phyloP scores from a whole-genome alignment of 2,329 filamentous ascomycete species.

The Pseudocercospora fijiensis region DNA sequence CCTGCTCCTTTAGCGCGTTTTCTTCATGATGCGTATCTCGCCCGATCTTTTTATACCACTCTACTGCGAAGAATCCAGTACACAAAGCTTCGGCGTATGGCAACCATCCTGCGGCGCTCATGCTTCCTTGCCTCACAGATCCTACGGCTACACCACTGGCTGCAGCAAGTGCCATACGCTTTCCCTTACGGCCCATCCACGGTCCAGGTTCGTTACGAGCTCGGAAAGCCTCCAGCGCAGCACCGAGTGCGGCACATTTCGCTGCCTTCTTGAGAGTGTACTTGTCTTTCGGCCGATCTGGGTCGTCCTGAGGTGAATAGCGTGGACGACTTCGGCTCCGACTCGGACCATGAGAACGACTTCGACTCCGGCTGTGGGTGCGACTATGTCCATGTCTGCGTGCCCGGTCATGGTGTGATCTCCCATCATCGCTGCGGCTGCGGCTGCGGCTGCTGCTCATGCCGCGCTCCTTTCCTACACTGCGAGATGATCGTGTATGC shows the following conservation, averaged over 20 bases:
- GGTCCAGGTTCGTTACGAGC: conserved; percentile 12
- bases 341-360: background rate
- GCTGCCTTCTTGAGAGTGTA: conserved; percentile 11
- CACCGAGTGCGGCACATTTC: conserved; percentile 11
- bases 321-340: background rate
- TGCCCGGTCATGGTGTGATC: background rate
- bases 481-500: conserved; percentile 1
- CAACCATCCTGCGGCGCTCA: conserved; percentile 5
- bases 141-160: conserved; percentile 11
- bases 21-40: conserved; percentile 11
- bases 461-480: background rate
- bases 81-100: conserved; percentile 13
- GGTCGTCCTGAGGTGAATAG: conserved; percentile 12
- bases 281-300: conserved; percentile 6
- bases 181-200: conserved; percentile 10
- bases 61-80: conserved; percentile 13
- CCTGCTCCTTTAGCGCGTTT: conserved; percentile 9
- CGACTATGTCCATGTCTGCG: background rate
- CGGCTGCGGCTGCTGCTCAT: conserved; percentile 1
- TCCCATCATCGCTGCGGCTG: background rate
- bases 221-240: conserved; percentile 9
- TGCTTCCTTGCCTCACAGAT: conserved; percentile 5
- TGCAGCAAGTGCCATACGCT: conserved; percentile 11
- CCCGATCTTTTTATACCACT: conserved; percentile 15
- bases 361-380: background rate